Evolutionary conservation across 768 basidiomycete species (phyloP).

Genomic region (Guyanaporus albipodus): DNA sequence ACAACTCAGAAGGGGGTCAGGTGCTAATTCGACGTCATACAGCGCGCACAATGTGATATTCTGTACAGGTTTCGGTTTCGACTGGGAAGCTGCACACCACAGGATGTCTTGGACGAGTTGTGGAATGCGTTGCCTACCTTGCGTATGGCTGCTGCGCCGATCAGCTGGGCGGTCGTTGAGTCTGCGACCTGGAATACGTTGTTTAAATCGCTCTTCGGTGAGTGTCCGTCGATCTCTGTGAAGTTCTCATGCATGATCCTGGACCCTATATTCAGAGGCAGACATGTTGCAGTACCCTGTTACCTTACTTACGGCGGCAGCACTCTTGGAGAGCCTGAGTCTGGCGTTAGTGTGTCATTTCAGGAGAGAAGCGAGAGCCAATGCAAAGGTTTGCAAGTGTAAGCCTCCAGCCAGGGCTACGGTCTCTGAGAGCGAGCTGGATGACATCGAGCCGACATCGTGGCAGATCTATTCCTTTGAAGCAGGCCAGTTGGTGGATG

Average conservation of each 20-base stretch:
- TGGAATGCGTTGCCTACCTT: conserved; percentile 55
- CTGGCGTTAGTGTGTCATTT: conserved; percentile 37
- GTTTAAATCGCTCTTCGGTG: conserved; percentile 41
- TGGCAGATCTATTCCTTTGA: conserved; percentile 13
- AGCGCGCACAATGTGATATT: conserved; percentile 58
- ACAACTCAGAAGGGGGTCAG: too few relatives aligned
- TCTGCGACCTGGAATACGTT: conserved; percentile 48
- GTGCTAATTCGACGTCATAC: not conserved
- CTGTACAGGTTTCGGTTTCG: conserved; percentile 44
- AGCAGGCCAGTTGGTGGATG: conserved; percentile 5
- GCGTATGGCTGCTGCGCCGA: conserved; percentile 34
- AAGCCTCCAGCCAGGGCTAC: not conserved
- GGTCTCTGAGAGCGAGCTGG: not conserved
- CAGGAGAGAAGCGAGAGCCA: conserved; percentile 26
- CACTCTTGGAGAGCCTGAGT: conserved; percentile 45
- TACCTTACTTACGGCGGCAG: conserved; percentile 50
- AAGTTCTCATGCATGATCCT: not conserved
- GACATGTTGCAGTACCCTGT: conserved; percentile 51
- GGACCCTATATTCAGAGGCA: conserved; percentile 36
- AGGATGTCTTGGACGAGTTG: conserved; percentile 50
- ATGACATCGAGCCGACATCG: conserved; percentile 1
- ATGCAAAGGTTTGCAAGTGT: conserved; percentile 9
- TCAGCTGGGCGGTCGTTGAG: conserved; percentile 46
- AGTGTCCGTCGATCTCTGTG: not conserved
- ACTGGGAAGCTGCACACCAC: conserved; percentile 52